Evolutionary conservation across 106 monocot species (phyloP).

Genomic region (Dactylorhiza incarnata): DNA sequence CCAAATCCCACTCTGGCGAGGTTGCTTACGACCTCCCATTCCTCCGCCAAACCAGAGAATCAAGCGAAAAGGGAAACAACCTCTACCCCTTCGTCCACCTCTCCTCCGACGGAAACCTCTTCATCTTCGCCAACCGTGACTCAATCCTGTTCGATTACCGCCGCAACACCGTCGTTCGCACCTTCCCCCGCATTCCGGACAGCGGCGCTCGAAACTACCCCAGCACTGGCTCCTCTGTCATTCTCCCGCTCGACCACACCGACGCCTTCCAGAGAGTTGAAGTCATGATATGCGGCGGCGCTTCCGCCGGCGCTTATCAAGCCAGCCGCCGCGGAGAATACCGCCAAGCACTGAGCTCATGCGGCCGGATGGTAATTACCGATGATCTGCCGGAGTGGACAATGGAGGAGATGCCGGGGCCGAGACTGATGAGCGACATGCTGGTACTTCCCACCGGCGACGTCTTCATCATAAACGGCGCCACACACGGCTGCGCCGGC

Average conservation of each 20-base stretch:
- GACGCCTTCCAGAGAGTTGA: conserved; percentile 22
- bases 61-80: conserved; percentile 19
- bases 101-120: conserved; percentile 34
- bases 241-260: conserved; percentile 24
- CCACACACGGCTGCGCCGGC: conserved; percentile 35
- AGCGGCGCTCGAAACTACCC: conserved; percentile 29
- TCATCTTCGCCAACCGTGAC: conserved; percentile 39
- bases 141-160: conserved; percentile 29
- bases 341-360: conserved; percentile 15
- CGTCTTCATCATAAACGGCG: conserved; percentile 54
- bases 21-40: conserved; percentile 33
- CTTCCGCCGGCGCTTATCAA: conserved; percentile 21
- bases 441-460: conserved; percentile 46
- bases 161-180: conserved; percentile 7
- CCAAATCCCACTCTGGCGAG: conserved; percentile 18
- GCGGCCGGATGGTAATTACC: conserved; percentile 45
- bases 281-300: conserved; percentile 48
- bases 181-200: conserved; percentile 28
- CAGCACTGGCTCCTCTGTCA: conserved; percentile 38
- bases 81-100: conserved; percentile 50
- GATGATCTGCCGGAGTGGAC: conserved; percentile 34
- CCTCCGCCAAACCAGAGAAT: conserved; percentile 19
- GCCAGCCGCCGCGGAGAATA: conserved; percentile 13
- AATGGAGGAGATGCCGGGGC: conserved; percentile 50
- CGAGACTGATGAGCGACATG: conserved; percentile 59